Base-by-base conservation (phyloP, 202 grass and related monocot species). In the Carex arenaria region DNA sequence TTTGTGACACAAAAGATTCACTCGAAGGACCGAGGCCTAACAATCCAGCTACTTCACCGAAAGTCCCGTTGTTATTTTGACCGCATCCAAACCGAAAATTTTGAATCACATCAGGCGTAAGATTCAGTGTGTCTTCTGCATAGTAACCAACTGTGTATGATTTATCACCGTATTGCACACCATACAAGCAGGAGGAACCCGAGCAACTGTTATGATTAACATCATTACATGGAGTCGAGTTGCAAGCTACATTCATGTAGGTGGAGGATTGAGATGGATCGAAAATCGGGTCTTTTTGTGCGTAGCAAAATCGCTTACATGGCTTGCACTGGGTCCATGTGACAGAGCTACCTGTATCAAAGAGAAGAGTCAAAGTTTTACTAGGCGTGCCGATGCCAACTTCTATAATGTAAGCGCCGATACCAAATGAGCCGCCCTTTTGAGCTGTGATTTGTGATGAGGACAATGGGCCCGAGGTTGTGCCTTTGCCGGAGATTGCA, bases 281-380 rank as follows among this genome's bases (percentile, higher is more conserved):
- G 67, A 94, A 97, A 11, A 89, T 70, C 10, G 84, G 87, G 64
- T 87, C 90, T 56, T 76, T 52, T 64, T 94, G 94, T 40, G 0
- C 1, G 87, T 97, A 90, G 90, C 94, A 97, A 28, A 26, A 36
- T 7, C 36, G 1, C 52, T 64, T 15, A 85, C 92, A 97, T 4
- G 94, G 92, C 49, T 72, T 49, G 81, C 94, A 97, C 64, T 97
- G 94, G 78, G 94, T 89, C 94, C 94, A 97, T 10, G 85, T 90
- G 10, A 97, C 62, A 80, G 92, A 89, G 83, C 92, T 97, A 54
- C 92, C 92, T 64, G 94, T 97, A 84, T 97, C 94, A 73, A 97
- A 72, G 53, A 80, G 34, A 79, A 97, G 10, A 20, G 87, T 86
- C 84, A 88, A 86, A n/a, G 65, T 15, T 74, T 85, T 72, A 10